Evolutionary conservation across 768 basidiomycete genomes (phyloP).

Genomic region (Kwoniella shandongensis): DNA sequence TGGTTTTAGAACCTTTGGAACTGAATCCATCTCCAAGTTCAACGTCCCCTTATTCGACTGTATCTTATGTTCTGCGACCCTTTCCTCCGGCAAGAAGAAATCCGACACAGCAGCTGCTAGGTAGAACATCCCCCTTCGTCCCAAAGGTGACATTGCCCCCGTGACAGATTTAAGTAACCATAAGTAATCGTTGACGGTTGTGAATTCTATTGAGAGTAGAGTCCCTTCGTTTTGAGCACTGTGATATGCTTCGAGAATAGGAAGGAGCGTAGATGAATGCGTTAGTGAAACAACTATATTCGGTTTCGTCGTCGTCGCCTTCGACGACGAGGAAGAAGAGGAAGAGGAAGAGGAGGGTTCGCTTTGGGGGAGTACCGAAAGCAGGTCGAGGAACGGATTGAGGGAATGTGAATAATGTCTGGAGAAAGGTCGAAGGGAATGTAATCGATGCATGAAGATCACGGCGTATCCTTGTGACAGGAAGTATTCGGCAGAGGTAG

Average conservation of each 20-base stretch:
- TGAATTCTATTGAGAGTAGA: slow-evolving; percentile 82
- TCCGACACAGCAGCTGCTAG: slow-evolving; percentile 97
- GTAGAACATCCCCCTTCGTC: slow-evolving; percentile 82
- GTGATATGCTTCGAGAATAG: slow-evolving; percentile 77
- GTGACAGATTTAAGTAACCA: slow-evolving; percentile 83
- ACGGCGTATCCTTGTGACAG: slow-evolving; percentile 85
- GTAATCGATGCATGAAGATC: slow-evolving; percentile 97
- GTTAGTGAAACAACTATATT: slow-evolving; percentile 67
- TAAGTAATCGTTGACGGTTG: slow-evolving; percentile 93
- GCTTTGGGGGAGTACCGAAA: slow-evolving; percentile 58
- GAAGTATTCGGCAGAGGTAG: slow-evolving; percentile 98
- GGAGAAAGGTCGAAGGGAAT: slow-evolving; percentile 95
- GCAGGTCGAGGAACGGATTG: slow-evolving; percentile 95
- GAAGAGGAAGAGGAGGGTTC: slow-evolving; percentile 6
- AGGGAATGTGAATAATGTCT: slow-evolving; percentile 97
- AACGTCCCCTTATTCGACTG: slow-evolving; percentile 94
- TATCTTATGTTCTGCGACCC: slow-evolving; percentile 97
- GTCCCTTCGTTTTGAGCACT: slow-evolving; percentile 70
- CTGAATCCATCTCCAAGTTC: slow-evolving; percentile 97
- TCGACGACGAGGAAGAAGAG: slow-evolving; percentile 53
- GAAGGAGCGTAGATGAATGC: slow-evolving; percentile 66
- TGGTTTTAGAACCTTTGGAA: slow-evolving; percentile 91
- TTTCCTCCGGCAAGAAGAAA: slow-evolving; percentile 90
- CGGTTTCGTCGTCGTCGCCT: slow-evolving; percentile 26
- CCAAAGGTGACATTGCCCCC: slow-evolving; percentile 68